These are phyloP conservation scores for Irpex lacteus DNA, from an alignment of 1,284 basidiomycete genomes.

Conservation along the genomic window DNA sequence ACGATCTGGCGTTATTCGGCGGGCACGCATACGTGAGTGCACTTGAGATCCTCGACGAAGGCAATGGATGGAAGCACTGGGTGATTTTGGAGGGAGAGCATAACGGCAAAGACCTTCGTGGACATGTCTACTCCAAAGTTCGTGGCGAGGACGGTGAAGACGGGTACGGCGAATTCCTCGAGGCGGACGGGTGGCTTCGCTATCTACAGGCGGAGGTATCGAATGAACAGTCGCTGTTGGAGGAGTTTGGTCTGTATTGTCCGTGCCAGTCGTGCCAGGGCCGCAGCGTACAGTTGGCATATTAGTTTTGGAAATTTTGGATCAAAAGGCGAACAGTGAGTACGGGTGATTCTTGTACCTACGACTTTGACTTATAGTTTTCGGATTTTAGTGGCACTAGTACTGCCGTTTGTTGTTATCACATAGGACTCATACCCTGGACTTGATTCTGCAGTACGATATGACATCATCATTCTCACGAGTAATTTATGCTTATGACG, in stretches of 20 bases:
- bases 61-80: conserved; percentile 16
- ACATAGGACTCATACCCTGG: not conserved
- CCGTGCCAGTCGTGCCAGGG: conserved; percentile 8
- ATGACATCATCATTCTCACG: not conserved
- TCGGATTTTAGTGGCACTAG: not conserved
- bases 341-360: not conserved
- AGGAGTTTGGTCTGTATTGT: conserved; percentile 10
- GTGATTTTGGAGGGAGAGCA: conserved; percentile 11
- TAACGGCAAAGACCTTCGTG: conserved; percentile 12
- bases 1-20: conserved; percentile 7
- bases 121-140: conserved; percentile 13
- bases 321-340: not conserved
- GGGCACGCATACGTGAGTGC: conserved; percentile 9
- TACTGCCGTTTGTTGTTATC: not conserved
- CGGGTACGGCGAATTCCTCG: conserved; percentile 13
- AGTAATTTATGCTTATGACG: not conserved
- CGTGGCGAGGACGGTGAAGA: conserved; percentile 13
- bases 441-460: not conserved
- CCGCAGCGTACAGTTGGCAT: not conserved
- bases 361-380: not conserved
- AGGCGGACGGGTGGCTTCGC: conserved; percentile 10
- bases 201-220: conserved; percentile 11
- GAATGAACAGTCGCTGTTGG: conserved; percentile 11
- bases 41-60: conserved; percentile 14
- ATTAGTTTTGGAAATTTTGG: not conserved